Evolutionary conservation across 495 filamentous ascomycete species (phyloP).

Genomic region (Lasiosphaeris hirsuta): DNA sequence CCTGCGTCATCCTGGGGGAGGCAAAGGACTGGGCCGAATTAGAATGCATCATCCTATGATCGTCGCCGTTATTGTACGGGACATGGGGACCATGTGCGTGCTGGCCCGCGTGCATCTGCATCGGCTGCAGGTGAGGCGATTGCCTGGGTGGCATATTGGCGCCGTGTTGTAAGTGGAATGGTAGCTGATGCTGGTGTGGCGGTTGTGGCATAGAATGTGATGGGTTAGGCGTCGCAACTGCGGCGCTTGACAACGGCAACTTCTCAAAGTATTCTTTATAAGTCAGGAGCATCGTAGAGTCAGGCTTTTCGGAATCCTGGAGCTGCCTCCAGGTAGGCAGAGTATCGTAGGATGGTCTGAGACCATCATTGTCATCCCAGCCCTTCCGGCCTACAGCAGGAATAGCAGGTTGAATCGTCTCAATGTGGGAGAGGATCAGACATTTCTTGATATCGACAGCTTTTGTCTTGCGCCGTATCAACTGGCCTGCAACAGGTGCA

Average conservation of each 20-base stretch:
- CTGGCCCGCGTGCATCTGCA: conserved; percentile 61
- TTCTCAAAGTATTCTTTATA: conserved; percentile 77
- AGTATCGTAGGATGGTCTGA: conserved; percentile 74
- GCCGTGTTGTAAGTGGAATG: conserved; percentile 59
- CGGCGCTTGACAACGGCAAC: conserved; percentile 45
- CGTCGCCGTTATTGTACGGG: conserved; percentile 66
- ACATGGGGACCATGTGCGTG: conserved; percentile 58
- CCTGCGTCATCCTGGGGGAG: conserved; percentile 71
- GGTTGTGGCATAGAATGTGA: conserved; percentile 53
- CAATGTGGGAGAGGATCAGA: conserved; percentile 62
- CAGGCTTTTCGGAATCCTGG: conserved; percentile 59
- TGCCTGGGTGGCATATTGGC: conserved; percentile 47
- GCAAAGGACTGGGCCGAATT: conserved; percentile 72
- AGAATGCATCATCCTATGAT: conserved; percentile 82
- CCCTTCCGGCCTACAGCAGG: conserved; percentile 58
- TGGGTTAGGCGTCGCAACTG: conserved; percentile 66
- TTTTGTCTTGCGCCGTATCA: conserved; percentile 59
- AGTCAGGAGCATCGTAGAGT: conserved; percentile 53
- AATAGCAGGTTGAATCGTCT: conserved; percentile 72
- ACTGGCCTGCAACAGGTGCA: conserved; percentile 53
- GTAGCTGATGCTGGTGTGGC: conserved; percentile 75
- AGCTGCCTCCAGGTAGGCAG: conserved; percentile 71
- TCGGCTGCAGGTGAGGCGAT: conserved; percentile 62
- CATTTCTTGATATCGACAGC: conserved; percentile 52
- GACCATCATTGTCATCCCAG: conserved; percentile 66